Percentiles rank a stretch among this genome's conserved stretches.
Conservation (phyloP, 345 rosid genomes). For the thale cress (Arabidopsis thaliana) region DNA sequence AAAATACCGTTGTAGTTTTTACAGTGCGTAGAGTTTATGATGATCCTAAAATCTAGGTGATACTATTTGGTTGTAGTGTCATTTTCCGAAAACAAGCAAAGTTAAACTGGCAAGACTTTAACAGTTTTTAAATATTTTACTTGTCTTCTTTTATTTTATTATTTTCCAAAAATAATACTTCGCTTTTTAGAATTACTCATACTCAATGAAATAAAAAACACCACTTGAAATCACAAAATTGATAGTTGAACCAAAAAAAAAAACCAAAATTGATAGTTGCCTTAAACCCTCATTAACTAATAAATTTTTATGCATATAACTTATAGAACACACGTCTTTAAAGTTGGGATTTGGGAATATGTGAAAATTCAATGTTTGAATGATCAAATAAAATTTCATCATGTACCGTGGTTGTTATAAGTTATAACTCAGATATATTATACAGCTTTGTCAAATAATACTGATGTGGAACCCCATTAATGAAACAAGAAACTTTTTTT, state of each 20-base stretch:
- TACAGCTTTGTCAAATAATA: neutral
- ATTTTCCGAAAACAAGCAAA: slow-evolving; percentile 31
- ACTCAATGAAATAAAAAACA: neutral
- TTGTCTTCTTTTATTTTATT: neutral
- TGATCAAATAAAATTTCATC: neutral
- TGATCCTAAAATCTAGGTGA: slow-evolving; percentile 33
- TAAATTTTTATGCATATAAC: neutral
- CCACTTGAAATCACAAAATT: neutral
- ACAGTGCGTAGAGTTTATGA: slow-evolving; percentile 31
- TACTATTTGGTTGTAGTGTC: slow-evolving; percentile 36
- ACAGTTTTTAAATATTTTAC: slow-evolving; percentile 3
- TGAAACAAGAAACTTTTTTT: neutral
- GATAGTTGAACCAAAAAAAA: neutral
- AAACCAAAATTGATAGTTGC: neutral
- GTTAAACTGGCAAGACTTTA: slow-evolving; percentile 22
- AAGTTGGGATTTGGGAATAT: neutral
- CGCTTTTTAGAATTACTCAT: neutral
- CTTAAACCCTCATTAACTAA: neutral
- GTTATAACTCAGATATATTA: neutral
- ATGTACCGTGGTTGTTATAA: neutral
- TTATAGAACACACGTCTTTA: neutral
- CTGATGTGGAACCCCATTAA: neutral
- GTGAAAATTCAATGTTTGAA: neutral
- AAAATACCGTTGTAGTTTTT: slow-evolving; percentile 15
- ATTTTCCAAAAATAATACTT: neutral